Conservation (phyloP, 805 yeast genomes). For the Candida wancherniae region DNA sequence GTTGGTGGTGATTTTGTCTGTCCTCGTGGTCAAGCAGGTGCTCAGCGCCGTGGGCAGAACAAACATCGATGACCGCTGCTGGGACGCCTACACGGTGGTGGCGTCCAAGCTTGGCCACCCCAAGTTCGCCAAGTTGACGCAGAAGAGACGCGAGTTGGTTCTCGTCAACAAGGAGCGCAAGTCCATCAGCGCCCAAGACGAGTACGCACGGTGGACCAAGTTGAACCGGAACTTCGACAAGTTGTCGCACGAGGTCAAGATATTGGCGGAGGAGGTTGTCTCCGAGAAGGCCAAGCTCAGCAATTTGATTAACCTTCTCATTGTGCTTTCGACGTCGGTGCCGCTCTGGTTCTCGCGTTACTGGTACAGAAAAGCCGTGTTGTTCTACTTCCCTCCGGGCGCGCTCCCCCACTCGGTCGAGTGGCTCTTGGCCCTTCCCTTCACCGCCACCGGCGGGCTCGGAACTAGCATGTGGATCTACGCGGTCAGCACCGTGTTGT, state of each 20-base stretch:
- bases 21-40: constrained; percentile 19
- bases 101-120: constrained; percentile 33
- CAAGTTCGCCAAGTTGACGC: constrained; percentile 20
- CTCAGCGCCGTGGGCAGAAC: constrained; percentile 35
- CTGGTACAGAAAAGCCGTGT: constrained; percentile 48
- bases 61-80: constrained; percentile 27
- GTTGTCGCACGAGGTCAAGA: constrained; percentile 47
- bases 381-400: constrained; percentile 56
- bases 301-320: constrained; percentile 24
- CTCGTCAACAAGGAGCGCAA: constrained; percentile 50
- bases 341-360: constrained; percentile 48
- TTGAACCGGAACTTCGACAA: constrained; percentile 68
- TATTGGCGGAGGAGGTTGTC: constrained; percentile 36
- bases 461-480: constrained; percentile 58
- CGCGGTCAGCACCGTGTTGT: constrained; percentile 30
- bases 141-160: constrained; percentile 40
- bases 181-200: constrained; percentile 78
- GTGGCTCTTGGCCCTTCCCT: constrained; percentile 59
- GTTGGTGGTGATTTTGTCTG: constrained; percentile 26
- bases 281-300: constrained; percentile 31
- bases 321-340: constrained; percentile 39
- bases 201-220: constrained; percentile 95
- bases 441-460: constrained; percentile 56
- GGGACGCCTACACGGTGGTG: constrained; percentile 34
- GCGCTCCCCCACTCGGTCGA: constrained; percentile 52